Evolutionary conservation across 2,329 filamentous ascomycete species (phyloP), one percentile per base, ranked within the genome.

Genomic region (Fusarium redolens): DNA sequence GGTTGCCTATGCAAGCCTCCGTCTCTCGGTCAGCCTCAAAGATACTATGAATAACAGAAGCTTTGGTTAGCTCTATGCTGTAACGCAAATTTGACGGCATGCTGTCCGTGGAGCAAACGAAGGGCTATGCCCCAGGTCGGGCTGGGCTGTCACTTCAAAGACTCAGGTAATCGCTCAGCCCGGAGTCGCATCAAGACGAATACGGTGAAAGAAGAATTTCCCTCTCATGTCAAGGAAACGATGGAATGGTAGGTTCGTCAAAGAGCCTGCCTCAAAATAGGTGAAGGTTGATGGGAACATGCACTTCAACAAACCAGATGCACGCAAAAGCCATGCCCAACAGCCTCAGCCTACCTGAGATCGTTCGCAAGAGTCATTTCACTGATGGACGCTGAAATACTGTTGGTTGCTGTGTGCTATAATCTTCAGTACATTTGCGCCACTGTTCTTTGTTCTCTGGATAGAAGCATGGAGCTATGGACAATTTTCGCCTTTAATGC

Each of bases 371-470:
- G 11, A 2, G 38, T 9, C 4, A 3, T 17, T 9, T n/a, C 1
- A 37, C 3, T 3, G 15, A 12, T 4, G 15, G 25, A 12, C 4
- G 0, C 1, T 18, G 8, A 9, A 2, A 35, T 22, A 4, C 3
- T 35, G 5, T 62, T n/a, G n/a, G n/a, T 8, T 14, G n/a, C 1
- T 7, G 25, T 10, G 4, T 22, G 2, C 14, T 45, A 28, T 11
- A 22, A 15, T 28, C 33, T 40, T 40, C 28, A 52, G 4, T n/a
- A 11, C n/a, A 18, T 61, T 28, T 47, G 40, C 20, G 18, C 12
- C 40, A 25, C 9, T 20, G 12, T 45, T 45, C 33, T 62, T 62
- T 62, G 47, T 62, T 52, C 56, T 18, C 20, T 30, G 5, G 22
- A 10, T 20, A 28, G 25, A 22, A 1, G 25, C 25, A 45, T 33